Conservation (phyloP, 805 yeast genomes). For the Cyberlindnera lachancei region DNA sequence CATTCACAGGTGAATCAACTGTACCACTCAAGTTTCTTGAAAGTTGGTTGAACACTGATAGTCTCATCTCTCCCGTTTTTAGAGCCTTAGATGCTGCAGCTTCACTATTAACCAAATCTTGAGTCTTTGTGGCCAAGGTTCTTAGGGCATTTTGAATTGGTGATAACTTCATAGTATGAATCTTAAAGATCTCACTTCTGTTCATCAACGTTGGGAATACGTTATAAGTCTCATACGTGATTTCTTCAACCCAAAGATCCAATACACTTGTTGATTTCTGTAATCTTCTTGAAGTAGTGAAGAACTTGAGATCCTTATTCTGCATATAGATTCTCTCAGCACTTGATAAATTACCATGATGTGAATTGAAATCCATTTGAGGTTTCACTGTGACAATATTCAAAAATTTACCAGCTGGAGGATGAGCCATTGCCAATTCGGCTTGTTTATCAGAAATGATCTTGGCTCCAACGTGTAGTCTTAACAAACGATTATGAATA, state of each 20-base stretch:
- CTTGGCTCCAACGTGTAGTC: slow-evolving; percentile 75
- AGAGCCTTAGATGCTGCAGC: slow-evolving; percentile 45
- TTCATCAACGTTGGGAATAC: slow-evolving; percentile 87
- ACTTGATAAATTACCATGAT: slow-evolving; percentile 29
- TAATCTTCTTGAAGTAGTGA: slow-evolving; percentile 60
- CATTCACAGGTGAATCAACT: slow-evolving; percentile 87
- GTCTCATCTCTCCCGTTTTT: slow-evolving; percentile 41
- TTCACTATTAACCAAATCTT: slow-evolving; percentile 65
- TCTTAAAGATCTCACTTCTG: slow-evolving; percentile 58
- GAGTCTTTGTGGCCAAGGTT: slow-evolving; percentile 57
- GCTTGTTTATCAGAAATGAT: slow-evolving; percentile 57
- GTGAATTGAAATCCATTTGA: slow-evolving; percentile 41
- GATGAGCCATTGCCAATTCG: slow-evolving; percentile 35
- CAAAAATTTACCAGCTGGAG: slow-evolving; percentile 65
- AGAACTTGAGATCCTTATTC: slow-evolving; percentile 63
- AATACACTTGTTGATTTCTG: slow-evolving; percentile 67
- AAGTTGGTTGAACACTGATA: slow-evolving; percentile 50
- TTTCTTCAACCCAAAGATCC: slow-evolving; percentile 86
- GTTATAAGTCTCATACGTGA: slow-evolving; percentile 64
- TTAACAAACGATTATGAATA: slow-evolving; percentile 67
- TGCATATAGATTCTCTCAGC: slow-evolving; percentile 71
- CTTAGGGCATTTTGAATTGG: slow-evolving; percentile 80
- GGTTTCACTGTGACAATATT: slow-evolving; percentile 72
- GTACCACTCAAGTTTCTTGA: slow-evolving; percentile 75
- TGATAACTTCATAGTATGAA: slow-evolving; percentile 50